phyloP scores from a whole-genome alignment of 352 stramenopile genomes.

The Aphanomyces euteiches region DNA sequence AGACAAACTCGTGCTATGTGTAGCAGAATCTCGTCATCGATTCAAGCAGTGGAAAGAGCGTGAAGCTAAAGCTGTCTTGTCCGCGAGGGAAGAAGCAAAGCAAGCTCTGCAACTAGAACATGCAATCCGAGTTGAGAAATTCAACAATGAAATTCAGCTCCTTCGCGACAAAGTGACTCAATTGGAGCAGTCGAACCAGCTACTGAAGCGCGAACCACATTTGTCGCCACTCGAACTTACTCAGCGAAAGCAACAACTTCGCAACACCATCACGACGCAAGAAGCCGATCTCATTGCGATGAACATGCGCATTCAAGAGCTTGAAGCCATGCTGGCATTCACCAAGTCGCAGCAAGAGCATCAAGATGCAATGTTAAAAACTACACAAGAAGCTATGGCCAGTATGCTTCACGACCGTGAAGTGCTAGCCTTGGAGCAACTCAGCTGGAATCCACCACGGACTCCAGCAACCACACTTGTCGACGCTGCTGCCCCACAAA shows the following conservation, averaged over 20 bases:
- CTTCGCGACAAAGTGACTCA: conserved; percentile 25
- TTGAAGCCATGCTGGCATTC: conserved; percentile 27
- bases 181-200: conserved; percentile 27
- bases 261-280: conserved; percentile 18
- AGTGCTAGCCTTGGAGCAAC: conserved; percentile 23
- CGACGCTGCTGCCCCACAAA: not conserved
- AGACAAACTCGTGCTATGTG: conserved; percentile 21
- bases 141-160: conserved; percentile 25
- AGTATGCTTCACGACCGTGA: conserved; percentile 26
- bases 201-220: conserved; percentile 14
- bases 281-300: conserved; percentile 28
- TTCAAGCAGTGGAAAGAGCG: conserved; percentile 28
- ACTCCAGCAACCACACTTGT: not conserved
- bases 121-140: conserved; percentile 16
- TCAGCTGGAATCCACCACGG: not conserved
- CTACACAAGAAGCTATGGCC: conserved; percentile 24
- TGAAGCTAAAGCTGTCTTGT: conserved; percentile 6
- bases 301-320: conserved; percentile 15
- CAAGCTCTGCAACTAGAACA: conserved; percentile 7
- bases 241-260: conserved; percentile 24
- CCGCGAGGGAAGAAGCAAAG: not conserved
- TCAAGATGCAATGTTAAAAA: conserved; percentile 17
- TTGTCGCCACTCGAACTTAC: conserved; percentile 27
- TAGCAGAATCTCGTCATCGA: conserved; percentile 23
- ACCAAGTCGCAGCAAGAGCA: conserved; percentile 28